phyloP scores from a whole-genome alignment of 306 rosid species.

The Casuarina cunninghamiana region DNA sequence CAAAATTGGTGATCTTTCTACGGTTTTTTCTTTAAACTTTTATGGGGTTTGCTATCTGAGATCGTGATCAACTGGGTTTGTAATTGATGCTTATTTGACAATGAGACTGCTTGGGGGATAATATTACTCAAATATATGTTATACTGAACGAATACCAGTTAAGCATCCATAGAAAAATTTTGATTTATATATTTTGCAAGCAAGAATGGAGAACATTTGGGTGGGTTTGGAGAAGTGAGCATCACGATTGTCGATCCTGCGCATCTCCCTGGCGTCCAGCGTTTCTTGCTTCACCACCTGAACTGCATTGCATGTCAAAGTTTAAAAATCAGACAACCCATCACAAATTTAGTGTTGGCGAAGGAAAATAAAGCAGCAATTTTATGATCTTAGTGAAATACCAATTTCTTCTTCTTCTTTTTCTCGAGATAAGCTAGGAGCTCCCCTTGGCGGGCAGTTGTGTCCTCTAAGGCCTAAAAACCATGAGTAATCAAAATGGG shows the following conservation, averaged over 20 bases:
- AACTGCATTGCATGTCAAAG: slow-evolving; percentile 47
- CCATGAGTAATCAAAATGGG: not conserved
- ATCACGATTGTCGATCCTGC: slow-evolving; percentile 9
- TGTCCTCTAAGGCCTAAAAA: slow-evolving; percentile 68
- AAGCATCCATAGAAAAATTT: slow-evolving; percentile 7
- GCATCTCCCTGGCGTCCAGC: slow-evolving; percentile 5
- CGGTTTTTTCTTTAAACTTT: too few relatives aligned
- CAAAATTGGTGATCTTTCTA: not conserved
- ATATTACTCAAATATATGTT: slow-evolving; percentile 9
- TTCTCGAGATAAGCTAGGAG: slow-evolving; percentile 64
- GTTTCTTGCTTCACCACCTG: slow-evolving; percentile 36
- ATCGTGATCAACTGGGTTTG: too few relatives aligned
- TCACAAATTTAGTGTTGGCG: not conserved
- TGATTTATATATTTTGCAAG: slow-evolving; percentile 19
- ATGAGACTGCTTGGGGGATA: not conserved
- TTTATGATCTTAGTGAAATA: slow-evolving; percentile 24
- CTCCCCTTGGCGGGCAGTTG: slow-evolving; percentile 61
- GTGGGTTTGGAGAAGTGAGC: slow-evolving; percentile 10
- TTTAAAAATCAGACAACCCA: not conserved
- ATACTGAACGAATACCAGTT: slow-evolving; percentile 7
- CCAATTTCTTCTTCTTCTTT: slow-evolving; percentile 61
- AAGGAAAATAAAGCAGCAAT: not conserved
- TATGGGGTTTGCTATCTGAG: not conserved
- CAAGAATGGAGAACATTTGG: slow-evolving; percentile 22
- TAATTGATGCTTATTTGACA: not conserved